Evolutionary conservation across 2,329 filamentous ascomycete genomes (phyloP), one percentile per base, ranked within the genome.

Genomic region (Apiospora arundinis): DNA sequence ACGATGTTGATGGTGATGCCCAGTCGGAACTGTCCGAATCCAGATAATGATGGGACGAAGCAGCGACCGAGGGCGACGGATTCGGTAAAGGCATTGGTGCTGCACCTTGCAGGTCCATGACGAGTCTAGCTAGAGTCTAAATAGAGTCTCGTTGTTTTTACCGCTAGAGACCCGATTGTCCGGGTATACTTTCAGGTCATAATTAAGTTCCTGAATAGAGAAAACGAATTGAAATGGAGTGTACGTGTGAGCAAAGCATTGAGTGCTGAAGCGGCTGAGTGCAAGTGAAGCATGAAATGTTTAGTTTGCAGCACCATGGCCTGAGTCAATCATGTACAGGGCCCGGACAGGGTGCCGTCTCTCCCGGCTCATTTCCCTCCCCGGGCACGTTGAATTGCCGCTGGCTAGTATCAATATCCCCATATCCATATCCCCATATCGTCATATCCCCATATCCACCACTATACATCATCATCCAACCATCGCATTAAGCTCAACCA

Each of bases 11-110:
- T 18, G 65, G 40, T 6, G 65, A 67, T 23, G 65, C 56, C 56
- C 40, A 63, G 56, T 63, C 28, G 56, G 56, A 40, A 21, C 56
- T 40, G 56, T 63, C 56, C 56, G 56, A 12, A 40, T 63, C 56
- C 56, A 63, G 56, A 21, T 63, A 18, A 48, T 21, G 56, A 40
- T 63, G 56, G 56, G 56, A 63, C 32, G 56, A 63, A 63, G 32
- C 8, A 32, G 32, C 32, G 56, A 9, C 6, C 18, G 45, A n/a
- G 18, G 45, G 45, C 45, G 45, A 48, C 45, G 45, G 18, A n/a
- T 21, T 32, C 32, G 32, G 16, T 21, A 21, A 56, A 1, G 52
- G 52, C 25, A 28, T 2, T 37, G 52, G 28, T 37, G 52, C 52
- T 21, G 52, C 52, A 32, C 52, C 52, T 60, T 7, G 11, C n/a